Evolutionary conservation across 768 basidiomycete genomes (phyloP), one percentile per base, ranked within the genome.

Genomic region (Suillus brevipes): DNA sequence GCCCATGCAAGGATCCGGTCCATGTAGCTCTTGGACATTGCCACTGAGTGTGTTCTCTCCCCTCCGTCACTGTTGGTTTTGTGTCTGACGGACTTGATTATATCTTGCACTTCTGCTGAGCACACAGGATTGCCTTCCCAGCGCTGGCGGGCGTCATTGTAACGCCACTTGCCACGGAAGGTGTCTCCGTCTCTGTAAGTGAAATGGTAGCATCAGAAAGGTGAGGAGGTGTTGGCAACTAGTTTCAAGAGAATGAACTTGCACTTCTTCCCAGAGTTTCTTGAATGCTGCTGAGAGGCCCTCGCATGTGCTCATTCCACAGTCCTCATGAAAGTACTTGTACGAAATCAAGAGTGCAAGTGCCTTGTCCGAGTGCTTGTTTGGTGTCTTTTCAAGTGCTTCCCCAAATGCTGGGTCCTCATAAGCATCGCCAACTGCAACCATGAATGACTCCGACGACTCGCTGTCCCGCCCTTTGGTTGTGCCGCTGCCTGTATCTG

Each of bases 11-110:
- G 8, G 8, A 65, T 62, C 0, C 18, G 14, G 7, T 55, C 56
- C 65, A 66, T 66, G 47, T 14, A 66, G 10, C 43, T 38, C 43
- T 50, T 66, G 2, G 65, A 49, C 62, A 66, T 66, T 1, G 62
- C 49, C 6, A 50, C 13, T 4, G 20, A 45, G 43, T 45, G 43
- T 20, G 43, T 45, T 45, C 43, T 45, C 20, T 45, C 3, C 5
- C 14, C 43, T 20, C 43, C 43, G 8, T 45, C 43, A 10, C 43
- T 45, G 13, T 20, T 45, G 5, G 20, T 9, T 9, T 45, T 45
- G 43, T 45, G 43, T 8, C 7, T 8, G 43, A 45, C 43, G 1
- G 43, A 45, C 43, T 45, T 45, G 4, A 45, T 45, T 20, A 45
- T 13, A 20, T 45, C 43, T 9, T 45, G 43, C 20, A 45, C 43